Evolutionary conservation across 805 yeast genomes (phyloP).

Genomic region (Wickerhamiella kurtzmanii): DNA sequence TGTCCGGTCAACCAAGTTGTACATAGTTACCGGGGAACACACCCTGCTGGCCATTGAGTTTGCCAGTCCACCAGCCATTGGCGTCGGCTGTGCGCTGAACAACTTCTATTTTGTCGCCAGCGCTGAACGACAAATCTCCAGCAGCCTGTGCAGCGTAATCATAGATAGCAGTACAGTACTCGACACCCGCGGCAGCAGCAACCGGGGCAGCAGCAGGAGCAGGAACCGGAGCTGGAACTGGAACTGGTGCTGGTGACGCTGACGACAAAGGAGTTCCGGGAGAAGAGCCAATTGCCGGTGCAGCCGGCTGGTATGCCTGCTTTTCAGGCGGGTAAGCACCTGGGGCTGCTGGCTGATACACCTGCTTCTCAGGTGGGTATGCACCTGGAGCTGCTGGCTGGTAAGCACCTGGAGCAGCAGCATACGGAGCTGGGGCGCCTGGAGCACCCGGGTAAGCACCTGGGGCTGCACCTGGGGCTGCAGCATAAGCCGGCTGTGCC

Average conservation of each 20-base stretch:
- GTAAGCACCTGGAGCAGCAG: background rate
- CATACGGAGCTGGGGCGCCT: background rate
- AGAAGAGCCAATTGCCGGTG: too few species aligned
- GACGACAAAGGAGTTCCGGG: too few species aligned
- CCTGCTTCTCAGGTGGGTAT: constrained; percentile 19
- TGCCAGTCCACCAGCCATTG: constrained; percentile 98
- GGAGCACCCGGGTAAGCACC: background rate
- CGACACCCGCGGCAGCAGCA: constrained; percentile 22
- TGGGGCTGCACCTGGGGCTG: background rate
- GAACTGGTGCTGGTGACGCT: constrained; percentile 7
- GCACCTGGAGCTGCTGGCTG: background rate
- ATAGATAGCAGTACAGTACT: constrained; percentile 68
- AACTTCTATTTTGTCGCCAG: constrained; percentile 76
- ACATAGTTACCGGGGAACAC: constrained; percentile 96
- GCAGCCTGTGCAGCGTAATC: constrained; percentile 87
- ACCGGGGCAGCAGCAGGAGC: background rate
- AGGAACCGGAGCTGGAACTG: constrained; percentile 3
- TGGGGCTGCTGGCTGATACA: constrained; percentile 23
- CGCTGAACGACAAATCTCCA: constrained; percentile 78
- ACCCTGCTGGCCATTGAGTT: constrained; percentile 70
- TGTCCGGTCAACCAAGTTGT: constrained; percentile 41
- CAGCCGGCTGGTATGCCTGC: too few species aligned
- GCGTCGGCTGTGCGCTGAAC: constrained; percentile 70
- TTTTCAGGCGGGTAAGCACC: constrained; percentile 24
- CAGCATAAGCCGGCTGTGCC: background rate